Base-by-base conservation (phyloP, 148 eudicot species). In the Cornus kousa region DNA sequence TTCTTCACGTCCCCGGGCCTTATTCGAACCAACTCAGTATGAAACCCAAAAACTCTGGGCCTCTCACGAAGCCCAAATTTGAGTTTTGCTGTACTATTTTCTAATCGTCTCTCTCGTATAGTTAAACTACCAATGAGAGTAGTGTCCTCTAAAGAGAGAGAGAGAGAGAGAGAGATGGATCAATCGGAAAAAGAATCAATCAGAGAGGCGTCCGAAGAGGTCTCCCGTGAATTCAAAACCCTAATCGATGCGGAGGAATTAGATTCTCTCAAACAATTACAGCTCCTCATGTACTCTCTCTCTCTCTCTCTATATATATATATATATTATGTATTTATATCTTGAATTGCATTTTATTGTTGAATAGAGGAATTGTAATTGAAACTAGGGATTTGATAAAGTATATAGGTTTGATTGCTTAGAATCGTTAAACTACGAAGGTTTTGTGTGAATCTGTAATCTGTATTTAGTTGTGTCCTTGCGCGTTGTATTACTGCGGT, bases 201-300 rank as follows among this genome's bases (percentile, higher is more conserved):
- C 14, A 68, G 71, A 81, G 74, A 81, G 62, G 89, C 94, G 20
- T 82, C 87, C 0, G 81, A 76, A 72, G 87, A 82, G 83, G 72
- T 90, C 40, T 87, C 91, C 22, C 73, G 67, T 8, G 87, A 90
- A 66, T 85, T 90, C 74, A 84, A 82, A 81, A 83, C 87, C 73
- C 88, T 87, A 76, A 83, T 87, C 22, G 72, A 83, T 73, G 79
- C 86, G 11, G 79, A 85, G n/a, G 85, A 87, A 60, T 73, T 88
- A 80, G 87, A 87, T 46, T 82, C 91, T 60, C 73, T 90, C 77
- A 88, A 87, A 70, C 89, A 88, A 73, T 72, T 82, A 71, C 91
- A 90, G 78, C 80, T 82, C 79, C 88, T 90, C 85, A 90, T 90
- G 93, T 90, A 80, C 28, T 17, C 22, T 53, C 69, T 13, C 67